Base-by-base conservation (phyloP, 257 asterid species). In the Solanum lignicaule region DNA sequence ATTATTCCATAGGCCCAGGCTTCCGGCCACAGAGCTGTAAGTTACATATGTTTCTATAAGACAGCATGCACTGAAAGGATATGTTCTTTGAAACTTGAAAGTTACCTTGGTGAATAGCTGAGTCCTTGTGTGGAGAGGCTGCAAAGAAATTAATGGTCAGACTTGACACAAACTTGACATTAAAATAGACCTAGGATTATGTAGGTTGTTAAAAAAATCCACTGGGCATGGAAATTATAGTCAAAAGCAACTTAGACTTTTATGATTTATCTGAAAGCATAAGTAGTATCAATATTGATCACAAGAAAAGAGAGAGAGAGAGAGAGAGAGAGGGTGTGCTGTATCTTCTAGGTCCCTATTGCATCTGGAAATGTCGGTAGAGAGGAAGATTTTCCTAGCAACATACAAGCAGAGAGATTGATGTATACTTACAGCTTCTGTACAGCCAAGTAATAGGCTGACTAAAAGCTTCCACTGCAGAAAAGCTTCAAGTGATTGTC, bases 401-500 rank as follows among this genome's bases (percentile, higher is more conserved):
- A 48, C 41, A 48, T 82, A 48, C 7, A 82, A 18, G 85, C 43
- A 86, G 41, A 33, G 89, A 48, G 85, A 82, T 29, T 48, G 69
- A 82, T 87, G 27, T 55, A 83, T 83, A 90, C 99, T 95, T 91
- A 97, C 99, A 91, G 99, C 98, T 91, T 95, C 96, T 58, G 92
- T 89, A 88, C 99, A 95, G 46, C 98, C 98, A 90, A 97, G 90
- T 46, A 97, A 90, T 87, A 97, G 98, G 93, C 94, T 92, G 87
- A 94, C 89, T 90, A 97, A 89, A 87, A 84, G 89, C 91, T 95
- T 96, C 99, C 99, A 97, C 88, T 97, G 99, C 52, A 94, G 27
- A 96, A 93, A 97, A 88, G 98, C 98, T 91, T 97, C 95, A 88
- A 97, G 98, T 83, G 99, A 97, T 89, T 97, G 99, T 65, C 98